Conservation (phyloP, 148 eudicot genomes). For the Vaccinium macrocarpon region DNA sequence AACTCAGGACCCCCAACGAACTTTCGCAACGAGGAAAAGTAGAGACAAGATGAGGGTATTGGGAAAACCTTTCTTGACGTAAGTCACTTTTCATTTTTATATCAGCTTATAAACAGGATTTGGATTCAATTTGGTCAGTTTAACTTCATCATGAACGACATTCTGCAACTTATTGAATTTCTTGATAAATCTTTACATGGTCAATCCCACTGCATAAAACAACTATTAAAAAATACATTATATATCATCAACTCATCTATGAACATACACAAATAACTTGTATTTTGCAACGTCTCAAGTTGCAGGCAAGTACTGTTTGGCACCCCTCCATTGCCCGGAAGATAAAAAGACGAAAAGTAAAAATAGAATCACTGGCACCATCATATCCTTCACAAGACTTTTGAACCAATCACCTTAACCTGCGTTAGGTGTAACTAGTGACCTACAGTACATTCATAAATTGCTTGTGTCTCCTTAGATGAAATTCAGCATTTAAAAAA, state of each 20-base stretch:
- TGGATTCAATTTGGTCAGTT: neutral
- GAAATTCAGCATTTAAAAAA: neutral
- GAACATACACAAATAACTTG: neutral
- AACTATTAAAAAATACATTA: neutral
- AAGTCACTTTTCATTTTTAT: neutral
- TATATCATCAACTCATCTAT: neutral
- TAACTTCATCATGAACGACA: neutral
- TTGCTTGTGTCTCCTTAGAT: neutral
- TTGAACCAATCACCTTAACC: neutral
- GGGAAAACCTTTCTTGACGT: conserved; percentile 55
- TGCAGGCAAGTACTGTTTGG: neutral
- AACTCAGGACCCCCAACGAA: neutral
- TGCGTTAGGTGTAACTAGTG: neutral
- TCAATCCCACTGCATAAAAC: neutral
- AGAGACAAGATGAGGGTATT: neutral
- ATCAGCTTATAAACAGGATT: neutral
- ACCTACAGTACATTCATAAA: neutral
- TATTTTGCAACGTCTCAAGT: neutral
- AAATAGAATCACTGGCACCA: neutral
- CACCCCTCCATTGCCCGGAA: neutral
- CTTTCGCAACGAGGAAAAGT: neutral
- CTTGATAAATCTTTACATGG: neutral
- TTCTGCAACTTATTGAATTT: neutral
- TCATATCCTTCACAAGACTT: neutral
- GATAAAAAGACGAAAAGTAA: neutral